Evolutionary conservation across 2,329 filamentous ascomycete genomes (phyloP).

Genomic region (Aspergillus udagawae): DNA sequence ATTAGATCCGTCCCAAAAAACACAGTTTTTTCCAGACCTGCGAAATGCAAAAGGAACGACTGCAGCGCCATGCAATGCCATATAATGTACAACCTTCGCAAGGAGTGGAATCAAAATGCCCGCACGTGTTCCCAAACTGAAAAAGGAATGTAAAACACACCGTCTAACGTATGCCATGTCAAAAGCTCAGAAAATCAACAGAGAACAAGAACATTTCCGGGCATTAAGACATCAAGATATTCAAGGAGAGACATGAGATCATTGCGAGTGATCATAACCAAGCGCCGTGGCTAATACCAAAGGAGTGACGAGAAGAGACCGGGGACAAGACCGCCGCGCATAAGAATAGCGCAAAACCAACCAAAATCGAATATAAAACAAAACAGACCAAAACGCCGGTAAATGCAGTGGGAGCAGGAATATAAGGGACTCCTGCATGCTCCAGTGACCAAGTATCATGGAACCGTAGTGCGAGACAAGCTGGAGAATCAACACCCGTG

Average conservation of each 20-base stretch:
- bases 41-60: constrained; percentile 35
- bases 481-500: constrained; percentile 18
- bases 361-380: constrained; percentile 6
- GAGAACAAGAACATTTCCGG: constrained; percentile 14
- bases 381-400: constrained; percentile 10
- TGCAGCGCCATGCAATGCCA: constrained; percentile 36
- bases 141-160: constrained; percentile 33
- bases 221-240: constrained; percentile 29
- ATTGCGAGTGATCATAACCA: constrained; percentile 19
- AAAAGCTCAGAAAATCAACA: constrained; percentile 12
- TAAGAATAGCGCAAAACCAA: constrained; percentile 5
- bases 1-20: constrained; percentile 15
- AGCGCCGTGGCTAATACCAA: constrained; percentile 20
- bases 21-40: constrained; percentile 22
- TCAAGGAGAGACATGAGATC: constrained; percentile 36
- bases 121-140: constrained; percentile 24
- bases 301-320: constrained; percentile 27
- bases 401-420: constrained; percentile 7
- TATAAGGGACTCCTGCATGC: background rate
- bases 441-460: background rate
- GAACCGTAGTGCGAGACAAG: constrained; percentile 1
- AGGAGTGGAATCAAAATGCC: constrained; percentile 34
- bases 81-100: constrained; percentile 32
- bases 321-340: background rate
- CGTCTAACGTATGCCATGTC: constrained; percentile 28